Evolutionary conservation across 306 rosid genomes (phyloP).

Genomic region (Rosa multiflora): DNA sequence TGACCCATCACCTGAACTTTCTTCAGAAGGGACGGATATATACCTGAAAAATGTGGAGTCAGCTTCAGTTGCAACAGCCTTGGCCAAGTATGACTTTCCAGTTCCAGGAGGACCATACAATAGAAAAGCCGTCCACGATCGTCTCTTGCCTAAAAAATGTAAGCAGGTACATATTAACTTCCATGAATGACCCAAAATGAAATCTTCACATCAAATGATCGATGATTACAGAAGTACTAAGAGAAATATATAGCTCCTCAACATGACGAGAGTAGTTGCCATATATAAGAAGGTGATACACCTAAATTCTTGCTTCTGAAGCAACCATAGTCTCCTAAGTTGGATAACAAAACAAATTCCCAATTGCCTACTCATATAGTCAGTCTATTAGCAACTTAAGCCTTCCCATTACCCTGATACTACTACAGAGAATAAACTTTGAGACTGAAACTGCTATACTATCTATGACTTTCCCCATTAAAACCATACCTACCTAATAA

Average conservation of each 20-base stretch:
- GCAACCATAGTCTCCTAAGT: neutral
- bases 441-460: no score
- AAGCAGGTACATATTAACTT: conserved; percentile 9
- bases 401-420: neutral
- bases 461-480: no score
- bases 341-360: neutral
- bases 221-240: neutral
- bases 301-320: neutral
- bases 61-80: no score
- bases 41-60: no score
- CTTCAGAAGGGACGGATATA: no score
- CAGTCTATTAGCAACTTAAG: neutral
- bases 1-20: no score
- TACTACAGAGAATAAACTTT: no score
- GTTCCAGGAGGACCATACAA: no score
- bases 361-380: neutral
- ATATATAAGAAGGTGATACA: neutral
- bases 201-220: neutral
- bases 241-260: neutral
- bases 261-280: neutral
- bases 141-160: conserved; percentile 72
- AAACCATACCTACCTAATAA: no score
- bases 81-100: no score
- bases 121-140: conserved; percentile 51
- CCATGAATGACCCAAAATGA: neutral